Evolutionary conservation across 2,329 filamentous ascomycete species (phyloP).

Genomic region (Neonectria sp.): DNA sequence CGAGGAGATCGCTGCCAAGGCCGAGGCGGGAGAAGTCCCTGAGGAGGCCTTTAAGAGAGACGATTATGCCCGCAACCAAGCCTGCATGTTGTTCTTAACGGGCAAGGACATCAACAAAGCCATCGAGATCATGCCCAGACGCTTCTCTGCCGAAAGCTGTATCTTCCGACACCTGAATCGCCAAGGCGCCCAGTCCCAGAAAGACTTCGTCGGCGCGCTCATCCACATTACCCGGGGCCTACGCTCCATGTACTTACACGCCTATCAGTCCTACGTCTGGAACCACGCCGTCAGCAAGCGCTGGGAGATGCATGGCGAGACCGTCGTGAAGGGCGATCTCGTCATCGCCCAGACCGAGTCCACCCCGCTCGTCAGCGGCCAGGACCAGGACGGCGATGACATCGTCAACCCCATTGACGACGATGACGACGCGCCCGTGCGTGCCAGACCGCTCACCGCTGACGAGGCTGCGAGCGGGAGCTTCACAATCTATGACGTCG

Average conservation of each 20-base stretch:
- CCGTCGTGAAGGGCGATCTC: constrained; percentile 88
- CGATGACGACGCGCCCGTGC: constrained; percentile 60
- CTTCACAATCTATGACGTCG: constrained; percentile 88
- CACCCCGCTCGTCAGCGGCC: constrained; percentile 62
- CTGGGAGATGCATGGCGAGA: constrained; percentile 80
- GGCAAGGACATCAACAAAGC: constrained; percentile 73
- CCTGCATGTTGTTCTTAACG: constrained; percentile 81
- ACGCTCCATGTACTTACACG: constrained; percentile 95
- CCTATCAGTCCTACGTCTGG: constrained; percentile 96
- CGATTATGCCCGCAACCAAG: constrained; percentile 83
- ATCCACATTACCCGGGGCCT: constrained; percentile 85
- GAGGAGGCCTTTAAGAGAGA: constrained; percentile 75
- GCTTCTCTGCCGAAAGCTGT: constrained; percentile 84
- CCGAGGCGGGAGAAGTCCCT: constrained; percentile 55
- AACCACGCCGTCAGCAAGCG: constrained; percentile 87
- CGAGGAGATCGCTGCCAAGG: constrained; percentile 68
- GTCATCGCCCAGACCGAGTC: constrained; percentile 69
- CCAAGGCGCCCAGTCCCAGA: constrained; percentile 60
- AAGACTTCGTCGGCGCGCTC: constrained; percentile 87
- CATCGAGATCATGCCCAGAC: constrained; percentile 78
- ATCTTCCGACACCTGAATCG: constrained; percentile 83
- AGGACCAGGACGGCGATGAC: constrained; percentile 71
- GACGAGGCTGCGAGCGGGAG: constrained; percentile 84
- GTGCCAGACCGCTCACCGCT: constrained; percentile 80
- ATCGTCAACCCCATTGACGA: constrained; percentile 60